phyloP scores from a whole-genome alignment of 208 protist species.

The Acanthamoeba sp. region DNA sequence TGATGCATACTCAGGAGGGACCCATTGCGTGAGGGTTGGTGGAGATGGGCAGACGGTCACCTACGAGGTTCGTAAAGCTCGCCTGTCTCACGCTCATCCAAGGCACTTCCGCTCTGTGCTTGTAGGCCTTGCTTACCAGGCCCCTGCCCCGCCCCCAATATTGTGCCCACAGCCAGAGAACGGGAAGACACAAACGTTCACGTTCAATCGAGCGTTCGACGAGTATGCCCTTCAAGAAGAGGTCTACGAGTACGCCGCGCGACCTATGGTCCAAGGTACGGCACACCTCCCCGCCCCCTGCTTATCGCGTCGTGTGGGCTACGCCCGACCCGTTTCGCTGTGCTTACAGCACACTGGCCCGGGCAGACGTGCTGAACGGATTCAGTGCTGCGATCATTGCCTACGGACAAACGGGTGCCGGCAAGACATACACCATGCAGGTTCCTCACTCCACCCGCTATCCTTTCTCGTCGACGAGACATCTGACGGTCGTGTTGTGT shows the following conservation, averaged over 20 bases:
- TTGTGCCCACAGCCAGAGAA: background rate
- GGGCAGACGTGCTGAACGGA: constrained; percentile 58
- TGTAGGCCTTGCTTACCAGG: too few relatives aligned
- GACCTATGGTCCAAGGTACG: constrained; percentile 22
- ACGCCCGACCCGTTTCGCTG: too few relatives aligned
- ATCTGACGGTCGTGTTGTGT: background rate
- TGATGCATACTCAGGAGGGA: background rate
- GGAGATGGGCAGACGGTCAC: background rate
- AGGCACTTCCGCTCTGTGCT: too few relatives aligned
- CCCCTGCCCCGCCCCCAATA: too few relatives aligned
- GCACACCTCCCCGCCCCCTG: background rate
- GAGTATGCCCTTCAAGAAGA: constrained; percentile 27
- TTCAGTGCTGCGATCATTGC: constrained; percentile 71
- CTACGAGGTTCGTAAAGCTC: background rate
- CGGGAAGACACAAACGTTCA: background rate
- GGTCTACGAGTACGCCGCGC: constrained; percentile 43
- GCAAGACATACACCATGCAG: constrained; percentile 77
- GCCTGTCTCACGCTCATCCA: background rate
- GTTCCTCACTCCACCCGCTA: background rate
- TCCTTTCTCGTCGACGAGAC: background rate
- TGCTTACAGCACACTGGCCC: background rate
- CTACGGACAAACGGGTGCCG: constrained; percentile 76
- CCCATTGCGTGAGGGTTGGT: background rate
- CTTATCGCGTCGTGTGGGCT: too few relatives aligned
- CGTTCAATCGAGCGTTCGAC: constrained; percentile 30